Evolutionary conservation across 805 yeast species (phyloP).

Genomic region (Saccharomycopsis amapae): DNA sequence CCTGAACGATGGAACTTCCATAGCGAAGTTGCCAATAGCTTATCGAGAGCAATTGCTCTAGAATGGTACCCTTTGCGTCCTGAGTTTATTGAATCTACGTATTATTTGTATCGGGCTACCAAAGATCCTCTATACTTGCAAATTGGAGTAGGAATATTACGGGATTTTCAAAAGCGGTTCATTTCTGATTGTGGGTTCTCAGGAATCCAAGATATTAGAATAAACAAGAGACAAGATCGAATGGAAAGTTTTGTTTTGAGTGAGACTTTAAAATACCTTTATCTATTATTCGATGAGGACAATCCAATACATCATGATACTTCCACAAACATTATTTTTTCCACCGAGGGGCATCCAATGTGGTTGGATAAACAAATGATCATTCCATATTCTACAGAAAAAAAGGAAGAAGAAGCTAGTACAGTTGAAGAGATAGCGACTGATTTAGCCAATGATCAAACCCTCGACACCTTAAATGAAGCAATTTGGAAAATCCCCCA

Average conservation of each 20-base stretch:
- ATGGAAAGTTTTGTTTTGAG: conserved; percentile 90
- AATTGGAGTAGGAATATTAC: conserved; percentile 60
- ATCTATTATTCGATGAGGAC: conserved; percentile 65
- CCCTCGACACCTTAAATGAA: too few species aligned
- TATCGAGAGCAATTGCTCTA: conserved; percentile 34
- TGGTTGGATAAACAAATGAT: conserved; percentile 48
- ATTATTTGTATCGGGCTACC: conserved; percentile 76
- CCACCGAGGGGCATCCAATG: conserved; percentile 90
- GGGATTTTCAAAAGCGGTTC: conserved; percentile 46
- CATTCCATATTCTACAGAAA: conserved; percentile 23
- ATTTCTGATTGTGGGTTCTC: conserved; percentile 71
- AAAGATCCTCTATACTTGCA: conserved; percentile 75
- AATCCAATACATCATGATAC: conserved; percentile 41
- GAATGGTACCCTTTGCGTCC: conserved; percentile 95
- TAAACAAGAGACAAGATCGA: conserved; percentile 59
- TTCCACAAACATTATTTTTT: conserved; percentile 42
- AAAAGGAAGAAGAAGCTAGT: neutral
- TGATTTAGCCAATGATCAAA: too few species aligned
- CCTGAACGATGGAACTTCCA: conserved; percentile 80
- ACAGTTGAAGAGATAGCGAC: neutral
- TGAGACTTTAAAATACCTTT: conserved; percentile 81
- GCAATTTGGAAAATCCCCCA: conserved; percentile 4
- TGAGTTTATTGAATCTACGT: conserved; percentile 85
- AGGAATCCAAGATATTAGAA: conserved; percentile 62
- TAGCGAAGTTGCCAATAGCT: conserved; percentile 5